Base-by-base conservation (phyloP, 2,329 filamentous ascomycete genomes). In the Ceratocystis papillata region DNA sequence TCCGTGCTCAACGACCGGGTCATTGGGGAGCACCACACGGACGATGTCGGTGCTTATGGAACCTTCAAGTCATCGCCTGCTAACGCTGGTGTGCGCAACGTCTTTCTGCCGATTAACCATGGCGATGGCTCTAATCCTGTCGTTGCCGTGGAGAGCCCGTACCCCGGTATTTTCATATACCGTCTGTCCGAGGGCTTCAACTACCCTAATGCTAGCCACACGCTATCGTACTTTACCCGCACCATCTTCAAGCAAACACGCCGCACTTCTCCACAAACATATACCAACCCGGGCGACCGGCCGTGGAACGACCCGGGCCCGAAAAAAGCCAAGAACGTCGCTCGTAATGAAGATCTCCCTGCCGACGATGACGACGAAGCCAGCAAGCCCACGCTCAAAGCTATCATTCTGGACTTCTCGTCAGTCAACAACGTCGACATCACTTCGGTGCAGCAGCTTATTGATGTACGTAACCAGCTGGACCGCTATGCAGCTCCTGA, bases 301-400 rank as follows among this genome's bases (percentile, higher is more conserved):
- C 92, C 94, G 0, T 97, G 94, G 94, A 97, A 96, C 72, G 89
- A 96, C 73, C 90, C 93, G 0, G 91, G 90, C 63, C 88, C 89
- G 67, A 81, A 83, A 44, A 83, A 77, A 63, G 71, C 73, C n/a
- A 73, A 72, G n/a, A 76, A 72, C 65, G 53, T 62, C 20, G 55
- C 62, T 12, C 75, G 73, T 45, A 79, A 76, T 62, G 30, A 6
- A 30, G 63, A 30, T 44, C 45, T 53, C 44, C 75, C 69, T 7
- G 37, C 44, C 2, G 30, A 46, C 17, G 46, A 30, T 20, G 63
- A 65, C 17, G 71, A 73, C 79, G 37, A 41, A 12, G 48, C 80
- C 81, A 68, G 78, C 67, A 78, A 86, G 17, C 88, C 91, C 0
- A 87, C 84, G 0, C 82, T 96, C 63, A 90, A 89, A 73, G 92